These are phyloP conservation scores for Craterostigma plantagineum DNA, from an alignment of 257 asterid genomes.

Conservation along the genomic window DNA sequence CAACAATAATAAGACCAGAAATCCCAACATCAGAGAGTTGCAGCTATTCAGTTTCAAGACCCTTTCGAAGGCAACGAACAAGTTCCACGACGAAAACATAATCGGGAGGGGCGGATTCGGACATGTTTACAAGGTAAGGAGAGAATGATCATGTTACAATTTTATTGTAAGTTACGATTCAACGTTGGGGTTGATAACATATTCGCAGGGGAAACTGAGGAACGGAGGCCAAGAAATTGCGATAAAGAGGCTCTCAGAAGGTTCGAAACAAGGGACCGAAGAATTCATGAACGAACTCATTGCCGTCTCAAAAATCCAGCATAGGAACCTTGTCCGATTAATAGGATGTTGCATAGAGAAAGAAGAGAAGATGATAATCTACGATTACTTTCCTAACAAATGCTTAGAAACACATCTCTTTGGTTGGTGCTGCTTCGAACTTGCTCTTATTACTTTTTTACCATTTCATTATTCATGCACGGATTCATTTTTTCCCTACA, in stretches of 20 bases:
- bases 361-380: constrained; percentile 16
- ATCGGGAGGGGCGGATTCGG: constrained; percentile 7
- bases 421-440: constrained; percentile 11
- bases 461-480: not conserved
- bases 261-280: constrained; percentile 19
- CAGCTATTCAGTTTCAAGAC: not conserved
- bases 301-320: constrained; percentile 21
- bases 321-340: constrained; percentile 19
- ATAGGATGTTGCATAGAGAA: constrained; percentile 17
- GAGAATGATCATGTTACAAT: not conserved
- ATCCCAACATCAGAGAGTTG: not conserved
- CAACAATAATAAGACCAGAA: too few species aligned
- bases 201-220: constrained; percentile 15
- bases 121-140: not conserved
- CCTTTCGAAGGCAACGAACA: not conserved
- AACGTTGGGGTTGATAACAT: too few species aligned
- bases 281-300: constrained; percentile 24
- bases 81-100: not conserved
- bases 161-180: too few species aligned
- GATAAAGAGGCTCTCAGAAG: constrained; percentile 18
- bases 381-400: constrained; percentile 20
- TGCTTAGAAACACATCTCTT: constrained; percentile 18
- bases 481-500: not conserved
- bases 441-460: not conserved
- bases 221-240: constrained; percentile 18